phyloP scores from a whole-genome alignment of 257 asterid genomes.

The Gentiana macrophylla region DNA sequence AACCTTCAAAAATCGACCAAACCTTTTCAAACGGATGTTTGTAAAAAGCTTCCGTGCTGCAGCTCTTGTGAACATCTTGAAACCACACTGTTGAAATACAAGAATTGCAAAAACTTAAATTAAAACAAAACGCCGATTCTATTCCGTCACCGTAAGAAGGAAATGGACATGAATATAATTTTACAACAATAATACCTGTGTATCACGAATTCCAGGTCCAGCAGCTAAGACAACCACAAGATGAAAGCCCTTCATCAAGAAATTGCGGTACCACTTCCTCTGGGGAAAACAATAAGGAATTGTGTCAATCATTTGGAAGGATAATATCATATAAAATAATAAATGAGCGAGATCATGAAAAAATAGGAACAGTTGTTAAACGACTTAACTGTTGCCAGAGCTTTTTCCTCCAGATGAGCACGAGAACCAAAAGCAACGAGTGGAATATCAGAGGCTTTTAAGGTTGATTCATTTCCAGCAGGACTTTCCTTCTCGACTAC shows the following conservation, averaged over 20 bases:
- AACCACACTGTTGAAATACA: slow-evolving; percentile 63
- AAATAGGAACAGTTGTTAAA: slow-evolving; percentile 15
- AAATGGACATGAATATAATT: not conserved
- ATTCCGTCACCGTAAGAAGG: not conserved
- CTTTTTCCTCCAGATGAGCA: slow-evolving; percentile 98
- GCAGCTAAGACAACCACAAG: slow-evolving; percentile 91
- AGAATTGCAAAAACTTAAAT: slow-evolving; percentile 3
- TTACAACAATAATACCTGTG: slow-evolving; percentile 49
- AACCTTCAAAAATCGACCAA: slow-evolving; percentile 1
- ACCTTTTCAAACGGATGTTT: slow-evolving; percentile 85
- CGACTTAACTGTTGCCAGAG: slow-evolving; percentile 84
- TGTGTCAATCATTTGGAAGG: too few species aligned
- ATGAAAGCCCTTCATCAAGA: slow-evolving; percentile 97
- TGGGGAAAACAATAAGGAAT: slow-evolving; percentile 25
- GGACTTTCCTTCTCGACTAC: slow-evolving; percentile 55
- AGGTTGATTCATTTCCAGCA: slow-evolving; percentile 34
- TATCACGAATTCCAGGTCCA: slow-evolving; percentile 92
- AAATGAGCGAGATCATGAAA: slow-evolving; percentile 7
- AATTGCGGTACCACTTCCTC: slow-evolving; percentile 96
- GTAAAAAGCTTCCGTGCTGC: slow-evolving; percentile 90
- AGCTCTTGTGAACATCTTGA: slow-evolving; percentile 96
- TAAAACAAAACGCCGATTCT: slow-evolving; percentile 1
- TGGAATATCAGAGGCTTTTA: slow-evolving; percentile 62
- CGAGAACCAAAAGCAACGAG: slow-evolving; percentile 96
- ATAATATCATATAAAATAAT: too few species aligned